Evolutionary conservation across 2,329 filamentous ascomycete genomes (phyloP), one percentile per base, ranked within the genome.

Genomic region (Fusarium domesticum): DNA sequence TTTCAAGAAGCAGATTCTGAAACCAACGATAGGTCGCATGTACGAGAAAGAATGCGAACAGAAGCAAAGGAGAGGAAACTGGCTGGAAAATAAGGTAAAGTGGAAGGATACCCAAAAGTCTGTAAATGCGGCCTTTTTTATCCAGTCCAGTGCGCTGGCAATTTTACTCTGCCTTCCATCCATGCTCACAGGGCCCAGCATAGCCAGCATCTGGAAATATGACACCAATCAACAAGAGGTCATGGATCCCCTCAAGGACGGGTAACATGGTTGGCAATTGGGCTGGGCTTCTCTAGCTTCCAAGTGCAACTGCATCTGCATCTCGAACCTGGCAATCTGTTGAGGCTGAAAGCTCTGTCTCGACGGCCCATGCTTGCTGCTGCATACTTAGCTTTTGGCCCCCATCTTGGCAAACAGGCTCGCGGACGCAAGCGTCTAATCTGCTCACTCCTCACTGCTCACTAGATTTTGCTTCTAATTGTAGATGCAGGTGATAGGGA

Each of bases 101-200:
- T 12, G 23, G 23, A 28, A 28, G 23, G 25, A 23, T 11, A 32
- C 14, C 16, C 18, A 11, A 38, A 23, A 11, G 34, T 35, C 37
- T 36, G 37, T 37, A 35, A 20, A 31, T 35, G 40, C 35, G 37
- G 35, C 35, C 25, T 35, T 39, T 42, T 39, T 31, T 45, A 35
- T 37, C n/a, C n/a, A n/a, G 14, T 28, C 23, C 23, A 28, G 23
- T 28, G 23, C 14, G 23, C 23, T 28, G 23, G 23, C 23, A 28
- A 28, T 28, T 12, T 28, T 28, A 28, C 23, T 28, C 23, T 28
- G 23, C 23, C 7, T 12, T 12, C 23, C 23, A 28, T 28, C 23
- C 23, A 28, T 28, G 23, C 23, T 28, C 14, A 28, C 23, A 28
- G n/a, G n/a, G n/a, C n/a, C n/a, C n/a, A n/a, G n/a, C n/a, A n/a